Conservation (phyloP, 768 basidiomycete species). For the Tylopilus plumbeoviolaceoides region DNA sequence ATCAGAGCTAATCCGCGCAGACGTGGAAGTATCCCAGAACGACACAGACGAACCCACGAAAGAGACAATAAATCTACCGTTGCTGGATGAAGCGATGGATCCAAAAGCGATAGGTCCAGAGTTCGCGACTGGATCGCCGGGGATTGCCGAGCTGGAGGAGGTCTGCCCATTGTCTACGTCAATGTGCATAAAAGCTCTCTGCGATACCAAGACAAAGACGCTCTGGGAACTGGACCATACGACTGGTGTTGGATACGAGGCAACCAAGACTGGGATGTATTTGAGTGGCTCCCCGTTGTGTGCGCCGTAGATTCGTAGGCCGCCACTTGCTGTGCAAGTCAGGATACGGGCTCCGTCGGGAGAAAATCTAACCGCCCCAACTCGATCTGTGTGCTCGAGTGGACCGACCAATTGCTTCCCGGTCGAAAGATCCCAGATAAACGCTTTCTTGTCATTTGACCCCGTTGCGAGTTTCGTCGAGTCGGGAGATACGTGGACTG, state of each 20-base stretch:
- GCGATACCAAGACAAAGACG: no score
- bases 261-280: no score
- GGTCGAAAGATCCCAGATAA: slow-evolving; percentile 2
- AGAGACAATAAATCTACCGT: neutral
- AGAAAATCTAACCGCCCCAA: slow-evolving; percentile 7
- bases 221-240: neutral
- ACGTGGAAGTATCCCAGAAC: slow-evolving; percentile 6
- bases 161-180: no score
- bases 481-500: no score
- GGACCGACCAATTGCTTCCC: no score
- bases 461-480: no score
- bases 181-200: no score
- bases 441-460: neutral
- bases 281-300: neutral
- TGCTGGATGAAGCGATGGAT: neutral
- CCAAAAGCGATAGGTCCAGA: neutral
- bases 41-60: neutral
- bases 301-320: slow-evolving; percentile 2
- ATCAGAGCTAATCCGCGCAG: neutral
- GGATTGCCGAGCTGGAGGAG: no score
- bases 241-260: no score
- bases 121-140: no score
- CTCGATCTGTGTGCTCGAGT: neutral
- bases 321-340: no score
- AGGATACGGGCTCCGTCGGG: neutral